Evolutionary conservation across 2,329 filamentous ascomycete genomes (phyloP).

Genomic region (Aspergillus floridensis): DNA sequence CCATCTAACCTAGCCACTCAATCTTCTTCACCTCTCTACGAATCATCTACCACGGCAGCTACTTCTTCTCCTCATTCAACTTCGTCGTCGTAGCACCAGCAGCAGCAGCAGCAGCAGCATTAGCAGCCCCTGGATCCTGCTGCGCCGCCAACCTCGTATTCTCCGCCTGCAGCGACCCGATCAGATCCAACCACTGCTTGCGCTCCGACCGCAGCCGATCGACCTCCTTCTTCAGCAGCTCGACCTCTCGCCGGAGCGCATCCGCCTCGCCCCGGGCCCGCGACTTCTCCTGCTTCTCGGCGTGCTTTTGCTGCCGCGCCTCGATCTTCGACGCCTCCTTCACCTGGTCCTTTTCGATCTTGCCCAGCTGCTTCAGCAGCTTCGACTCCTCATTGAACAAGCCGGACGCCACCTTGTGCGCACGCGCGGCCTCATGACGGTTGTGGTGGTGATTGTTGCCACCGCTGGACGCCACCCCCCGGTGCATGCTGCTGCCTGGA

Average conservation of each 20-base stretch:
- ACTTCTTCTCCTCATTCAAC: background rate
- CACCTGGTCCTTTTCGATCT: slow-evolving; percentile 42
- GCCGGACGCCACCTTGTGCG: slow-evolving; percentile 30
- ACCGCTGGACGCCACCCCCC: background rate
- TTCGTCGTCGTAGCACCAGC: background rate
- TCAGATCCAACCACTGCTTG: slow-evolving; percentile 49
- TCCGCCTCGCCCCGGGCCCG: slow-evolving; percentile 45
- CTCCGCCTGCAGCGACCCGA: slow-evolving; percentile 57
- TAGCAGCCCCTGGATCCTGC: background rate
- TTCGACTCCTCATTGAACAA: slow-evolving; percentile 37
- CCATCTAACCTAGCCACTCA: no score
- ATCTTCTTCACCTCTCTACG: no score
- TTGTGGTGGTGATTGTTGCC: slow-evolving; percentile 13
- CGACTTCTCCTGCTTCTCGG: slow-evolving; percentile 44
- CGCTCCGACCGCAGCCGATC: slow-evolving; percentile 51
- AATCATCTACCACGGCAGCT: no score
- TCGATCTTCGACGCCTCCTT: slow-evolving; percentile 43
- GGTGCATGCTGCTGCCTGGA: slow-evolving; percentile 10
- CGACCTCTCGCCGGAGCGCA: slow-evolving; percentile 48
- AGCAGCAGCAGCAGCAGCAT: background rate
- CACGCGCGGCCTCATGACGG: slow-evolving; percentile 21
- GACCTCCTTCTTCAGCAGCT: slow-evolving; percentile 48
- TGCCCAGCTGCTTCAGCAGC: slow-evolving; percentile 39
- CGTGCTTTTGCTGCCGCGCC: slow-evolving; percentile 36
- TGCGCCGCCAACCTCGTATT: slow-evolving; percentile 49